Base-by-base conservation (phyloP, 176 grass and related monocot species). In the Phragmites australis region DNA sequence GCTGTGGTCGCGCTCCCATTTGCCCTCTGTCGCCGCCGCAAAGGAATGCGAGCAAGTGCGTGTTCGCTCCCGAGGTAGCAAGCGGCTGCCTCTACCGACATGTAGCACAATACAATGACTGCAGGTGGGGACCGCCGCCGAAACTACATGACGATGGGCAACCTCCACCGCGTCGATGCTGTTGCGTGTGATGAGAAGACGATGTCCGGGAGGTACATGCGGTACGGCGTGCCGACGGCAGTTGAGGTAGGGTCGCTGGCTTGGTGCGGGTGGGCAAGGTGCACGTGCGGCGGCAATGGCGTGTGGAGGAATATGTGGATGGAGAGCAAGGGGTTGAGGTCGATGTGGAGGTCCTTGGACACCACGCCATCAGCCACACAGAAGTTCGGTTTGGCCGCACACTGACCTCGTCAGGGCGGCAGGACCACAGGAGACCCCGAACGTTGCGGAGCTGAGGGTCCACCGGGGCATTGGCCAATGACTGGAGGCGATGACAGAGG, bases 101-200 rank as follows among this genome's bases (percentile, higher is more conserved):
- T n/a, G n/a, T n/a, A n/a, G n/a, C n/a, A n/a, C n/a, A n/a, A n/a
- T n/a, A n/a, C n/a, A n/a, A n/a, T n/a, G n/a, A n/a, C n/a, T n/a
- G n/a, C n/a, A n/a, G n/a, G n/a, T n/a, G n/a, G n/a, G n/a, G n/a
- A n/a, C 87, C 94, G 0, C 94, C 94, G 60, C 94, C 91, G 74
- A 57, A 97, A 94, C 85, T 97, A 89, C 58, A 97, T 81, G 82
- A 97, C 68, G 75, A 94, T 82, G 31, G 94, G 94, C 5, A 97
- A 82, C 85, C 84, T 90, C 27, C 82, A 53, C 2, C 78, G 65
- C 22, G 80, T 60, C 11, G 65, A 84, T 10, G 62, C 62, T 0
- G 74, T 78, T 31, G 77, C 85, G 32, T 47, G 57, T 10, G 82
- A 72, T 19, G 81, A 65, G 75, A 79, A 67, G 34, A 65, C 79